Conservation (phyloP, 192 early-diverging fungal genomes). For the Linnemannia zychae region DNA sequence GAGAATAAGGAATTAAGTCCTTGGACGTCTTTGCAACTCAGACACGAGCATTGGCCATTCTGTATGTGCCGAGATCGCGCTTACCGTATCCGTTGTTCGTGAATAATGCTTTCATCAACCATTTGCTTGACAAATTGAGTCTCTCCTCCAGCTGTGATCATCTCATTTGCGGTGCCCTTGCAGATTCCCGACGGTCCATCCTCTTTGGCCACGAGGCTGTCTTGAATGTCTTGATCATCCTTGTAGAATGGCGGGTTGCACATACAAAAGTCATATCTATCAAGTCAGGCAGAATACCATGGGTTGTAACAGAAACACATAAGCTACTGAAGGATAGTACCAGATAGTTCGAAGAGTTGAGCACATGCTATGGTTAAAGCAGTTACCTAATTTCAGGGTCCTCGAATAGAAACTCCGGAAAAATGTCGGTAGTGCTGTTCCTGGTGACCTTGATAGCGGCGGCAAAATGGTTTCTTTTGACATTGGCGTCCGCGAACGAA, state of each 20-base stretch:
- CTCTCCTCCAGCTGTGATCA: conserved; percentile 88
- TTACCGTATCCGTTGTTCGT: conserved; percentile 43
- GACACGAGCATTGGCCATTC: not conserved
- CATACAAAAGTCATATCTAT: conserved; percentile 81
- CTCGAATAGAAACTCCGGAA: conserved; percentile 16
- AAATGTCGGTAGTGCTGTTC: conserved; percentile 51
- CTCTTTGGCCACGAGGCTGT: conserved; percentile 65
- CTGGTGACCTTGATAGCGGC: conserved; percentile 67
- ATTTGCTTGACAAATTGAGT: conserved; percentile 75
- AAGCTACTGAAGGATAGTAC: not conserved
- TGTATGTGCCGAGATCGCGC: not conserved
- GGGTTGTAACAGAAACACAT: not conserved
- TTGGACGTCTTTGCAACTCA: not conserved
- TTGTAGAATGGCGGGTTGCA: conserved; percentile 95
- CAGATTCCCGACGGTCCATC: conserved; percentile 67
- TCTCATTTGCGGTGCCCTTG: conserved; percentile 74
- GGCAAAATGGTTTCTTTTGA: conserved; percentile 71
- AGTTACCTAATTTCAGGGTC: conserved; percentile 7
- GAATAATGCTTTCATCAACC: conserved; percentile 73
- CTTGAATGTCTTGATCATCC: conserved; percentile 67
- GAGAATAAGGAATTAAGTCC: not conserved
- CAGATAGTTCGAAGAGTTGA: no score
- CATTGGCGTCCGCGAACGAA: conserved; percentile 74
- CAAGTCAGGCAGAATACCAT: not conserved
- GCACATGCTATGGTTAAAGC: not conserved